phyloP scores from a whole-genome alignment of 306 rosid species.

The Acacia crassicarpa region DNA sequence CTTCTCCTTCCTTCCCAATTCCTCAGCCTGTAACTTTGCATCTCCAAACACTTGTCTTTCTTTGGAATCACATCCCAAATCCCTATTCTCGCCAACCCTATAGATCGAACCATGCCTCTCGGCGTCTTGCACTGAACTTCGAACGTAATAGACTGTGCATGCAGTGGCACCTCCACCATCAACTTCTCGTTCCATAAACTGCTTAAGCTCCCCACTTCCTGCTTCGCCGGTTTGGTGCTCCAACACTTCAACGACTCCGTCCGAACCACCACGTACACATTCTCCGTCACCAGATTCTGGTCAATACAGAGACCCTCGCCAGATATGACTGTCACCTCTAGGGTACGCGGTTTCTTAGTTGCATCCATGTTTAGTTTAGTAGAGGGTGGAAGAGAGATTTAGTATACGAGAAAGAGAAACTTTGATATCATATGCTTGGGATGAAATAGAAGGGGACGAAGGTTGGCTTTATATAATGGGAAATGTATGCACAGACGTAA shows the following conservation, averaged over 20 bases:
- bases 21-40: conserved; percentile 56
- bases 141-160: neutral
- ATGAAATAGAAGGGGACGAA: neutral
- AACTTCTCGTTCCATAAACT: neutral
- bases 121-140: neutral
- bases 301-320: neutral
- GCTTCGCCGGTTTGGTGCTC: neutral
- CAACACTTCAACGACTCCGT: neutral
- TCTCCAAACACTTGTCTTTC: neutral
- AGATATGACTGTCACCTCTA: neutral
- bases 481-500: neutral
- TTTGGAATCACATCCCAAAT: neutral
- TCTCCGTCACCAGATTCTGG: neutral
- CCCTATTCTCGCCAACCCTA: neutral
- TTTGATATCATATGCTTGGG: neutral
- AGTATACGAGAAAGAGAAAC: neutral
- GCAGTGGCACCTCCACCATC: neutral
- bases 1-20: conserved; percentile 40
- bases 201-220: neutral
- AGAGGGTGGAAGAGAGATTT: neutral
- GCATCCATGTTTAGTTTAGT: neutral
- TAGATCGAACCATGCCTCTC: neutral
- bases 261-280: neutral
- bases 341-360: neutral
- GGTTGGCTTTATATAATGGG: neutral